Base-by-base conservation (phyloP, 176 grass and related monocot species). In the Eragrostis curvula region DNA sequence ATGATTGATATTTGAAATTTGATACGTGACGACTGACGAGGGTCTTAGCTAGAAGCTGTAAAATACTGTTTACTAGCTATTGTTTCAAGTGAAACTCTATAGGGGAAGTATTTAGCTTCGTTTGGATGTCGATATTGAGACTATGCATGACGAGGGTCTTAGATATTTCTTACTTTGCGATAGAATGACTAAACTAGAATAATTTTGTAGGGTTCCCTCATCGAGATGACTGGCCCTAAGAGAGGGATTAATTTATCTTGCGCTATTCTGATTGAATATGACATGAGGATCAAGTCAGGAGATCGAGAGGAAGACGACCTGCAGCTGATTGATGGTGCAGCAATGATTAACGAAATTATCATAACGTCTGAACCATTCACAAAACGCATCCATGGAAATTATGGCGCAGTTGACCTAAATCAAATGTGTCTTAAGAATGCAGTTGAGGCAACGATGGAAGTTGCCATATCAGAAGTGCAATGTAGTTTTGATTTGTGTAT, bases 311-410 rank as follows among this genome's bases (percentile, higher is more conserved):
- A 44, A 20, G 59, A 53, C 58, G 66, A 81, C 58, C 66, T 70
- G 1, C 66, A 81, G 79, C 16, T 81, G 66, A 81, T 70, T 16
- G 79, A 81, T 81, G 79, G 79, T 58, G 51, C 30, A 58, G 29
- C 50, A 58, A 6, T 30, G 3, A 16, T 63, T 7, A 11, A 63
- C 9, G 59, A 63, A 15, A 3, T 30, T 7, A 14, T 63, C 5
- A 21, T 7, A 21, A 6, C 52, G 17, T 7, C 1, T 21, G 1
- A 12, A 39, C 27, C 45, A 39, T 15, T 79, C 9, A 70, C 5
- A 69, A 20, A 43, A 3, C 50, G 65, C 18, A 59, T 59, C 18
- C 9, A 30, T 21, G 79, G 66, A 0, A 10, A 59, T 29, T 32
- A 10, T 29, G 66, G 66, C 0, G 39, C 50, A 13, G 12, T 81